Base-by-base conservation (phyloP, 768 basidiomycete genomes). In the Trichaptum fuscoviolaceum region DNA sequence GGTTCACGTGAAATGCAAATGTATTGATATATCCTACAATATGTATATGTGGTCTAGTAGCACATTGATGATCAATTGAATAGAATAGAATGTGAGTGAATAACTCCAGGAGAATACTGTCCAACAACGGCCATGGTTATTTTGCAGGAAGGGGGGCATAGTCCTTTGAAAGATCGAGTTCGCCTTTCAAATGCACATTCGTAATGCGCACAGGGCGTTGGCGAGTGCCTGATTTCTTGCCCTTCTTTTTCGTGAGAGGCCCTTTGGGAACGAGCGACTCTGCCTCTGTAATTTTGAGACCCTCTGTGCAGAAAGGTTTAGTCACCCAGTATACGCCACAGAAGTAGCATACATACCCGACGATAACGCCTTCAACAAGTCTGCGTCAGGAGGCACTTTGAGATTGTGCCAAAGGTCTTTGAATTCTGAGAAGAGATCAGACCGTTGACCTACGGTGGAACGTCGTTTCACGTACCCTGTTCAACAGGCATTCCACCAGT, bases 371-470 rank as follows among this genome's bases (percentile, higher is more conserved):
- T 84, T 88, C 65, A 90, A 81, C 2, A 96, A 77, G 72, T 95
- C 93, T 26, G 91, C 91, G 58, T 94, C 92, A 64, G 91, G 91
- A 0, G 95, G 95, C 0, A 95, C 90, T 71, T 87, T 88, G 20
- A 95, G 81, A 3, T 84, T 82, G 75, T 93, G 92, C 95, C 95
- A 96, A 20, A 96, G 78, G 70, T 95, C 91, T 63, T 83, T 79
- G 73, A 96, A 96, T 76, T 96, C 95, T 96, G 75, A 20, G 17
- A 60, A 30, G 10, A 35, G 20, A 59, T 67, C 7, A 34, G 5
- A 18, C 24, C n/a, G 64, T 66, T 63, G 65, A 60, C 58, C 26
- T 35, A 20, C 24, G 30, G 42, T 24, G 27, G 34, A 24, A 1
- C 57, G 20, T 42, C 25, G 25, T 62, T 24, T 62, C 27, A 73